Base-by-base conservation (phyloP, 177 flowering plant species). In the Vitis hybrid region DNA sequence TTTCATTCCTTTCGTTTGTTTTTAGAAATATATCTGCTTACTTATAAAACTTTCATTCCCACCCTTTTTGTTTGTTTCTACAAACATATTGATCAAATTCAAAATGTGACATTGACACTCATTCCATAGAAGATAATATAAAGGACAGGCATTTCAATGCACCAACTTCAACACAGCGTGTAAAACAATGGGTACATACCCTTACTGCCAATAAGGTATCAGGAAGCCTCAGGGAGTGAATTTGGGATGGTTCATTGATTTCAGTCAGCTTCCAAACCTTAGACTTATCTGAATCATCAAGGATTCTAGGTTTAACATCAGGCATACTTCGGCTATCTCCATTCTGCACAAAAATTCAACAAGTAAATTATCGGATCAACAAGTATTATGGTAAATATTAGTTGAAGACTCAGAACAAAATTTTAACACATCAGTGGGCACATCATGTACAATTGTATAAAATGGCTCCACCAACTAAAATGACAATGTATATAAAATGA, bases 271-370 rank as follows among this genome's bases (percentile, higher is more conserved):
- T 93, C 98, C 95, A 89, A 13, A 81, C 84, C 78, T 86, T 87
- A 51, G 93, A 84, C 73, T 87, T 93, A 51, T 90, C 97, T n/a
- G 91, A 65, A 66, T 93, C 97, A 62, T 93, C 97, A 55, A 76
- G 71, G 72, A 86, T 76, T 78, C 84, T 86, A 26, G 97, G 91
- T 69, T 90, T 89, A 51, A 86, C 82, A 71, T 93, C 97, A 56
- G 61, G 84, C 73, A 89, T 60, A 77, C 62, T 83, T 73, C 90
- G 80, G 52, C 60, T 70, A 61, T 91, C 94, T 19, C 76, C 85
- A 82, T 84, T 89, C 98, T 91, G 55, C 74, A 74, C 7, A 75
- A 72, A 16, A 26, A 26, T 26, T 18, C 72, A 77, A 57, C 33
- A 22, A 3, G 10, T 51, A 51, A 69, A 50, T 65, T 13, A 69